Conservation (phyloP, 495 filamentous ascomycete genomes). For the Staphylotrichum tortipilum region DNA sequence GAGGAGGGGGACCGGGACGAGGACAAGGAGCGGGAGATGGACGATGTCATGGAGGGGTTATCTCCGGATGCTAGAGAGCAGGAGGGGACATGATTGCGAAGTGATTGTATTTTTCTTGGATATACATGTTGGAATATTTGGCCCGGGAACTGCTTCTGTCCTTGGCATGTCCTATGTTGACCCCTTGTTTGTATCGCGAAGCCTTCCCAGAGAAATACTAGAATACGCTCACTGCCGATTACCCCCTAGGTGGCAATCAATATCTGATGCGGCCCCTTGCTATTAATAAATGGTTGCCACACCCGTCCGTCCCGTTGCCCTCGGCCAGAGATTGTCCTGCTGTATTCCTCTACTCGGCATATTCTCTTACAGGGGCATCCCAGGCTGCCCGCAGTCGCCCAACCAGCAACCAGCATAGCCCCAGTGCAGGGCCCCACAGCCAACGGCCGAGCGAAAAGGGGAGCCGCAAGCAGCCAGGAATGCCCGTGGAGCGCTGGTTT, state of each 20-base stretch:
- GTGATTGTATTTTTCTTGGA: background rate
- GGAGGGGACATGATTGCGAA: background rate
- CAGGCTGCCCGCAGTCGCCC: background rate
- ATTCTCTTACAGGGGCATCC: no score
- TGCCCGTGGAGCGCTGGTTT: conserved; percentile 7
- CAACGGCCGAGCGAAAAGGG: conserved; percentile 8
- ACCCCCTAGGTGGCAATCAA: no score
- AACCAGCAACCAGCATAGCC: background rate
- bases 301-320: no score
- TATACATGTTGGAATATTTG: background rate
- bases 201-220: no score
- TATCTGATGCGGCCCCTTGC: no score
- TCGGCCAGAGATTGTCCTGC: no score
- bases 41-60: conserved; percentile 5
- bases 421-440: background rate
- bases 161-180: no score
- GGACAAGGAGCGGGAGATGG: conserved; percentile 3
- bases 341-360: no score
- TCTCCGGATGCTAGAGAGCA: background rate
- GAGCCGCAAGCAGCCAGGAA: conserved; percentile 3
- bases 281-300: no score
- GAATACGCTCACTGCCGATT: no score
- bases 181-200: no score
- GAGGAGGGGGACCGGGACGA: background rate
- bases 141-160: no score